Percentiles rank a stretch among this genome's conserved stretches.
Evolutionary conservation across 1,284 basidiomycete genomes (phyloP).

Genomic region (Sporisorium reilianum): DNA sequence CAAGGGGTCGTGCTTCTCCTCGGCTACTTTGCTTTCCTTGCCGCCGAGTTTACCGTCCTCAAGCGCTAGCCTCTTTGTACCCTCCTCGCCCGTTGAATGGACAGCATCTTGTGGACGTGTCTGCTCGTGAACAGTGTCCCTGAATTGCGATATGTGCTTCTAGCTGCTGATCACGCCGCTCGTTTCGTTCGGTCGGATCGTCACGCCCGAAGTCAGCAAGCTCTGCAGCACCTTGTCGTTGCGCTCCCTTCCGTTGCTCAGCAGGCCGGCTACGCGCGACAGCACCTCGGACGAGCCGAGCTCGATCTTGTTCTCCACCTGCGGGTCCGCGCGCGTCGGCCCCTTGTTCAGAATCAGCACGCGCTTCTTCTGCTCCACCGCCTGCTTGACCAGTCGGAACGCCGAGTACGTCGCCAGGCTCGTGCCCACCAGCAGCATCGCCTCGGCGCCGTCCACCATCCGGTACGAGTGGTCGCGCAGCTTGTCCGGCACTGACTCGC

Average conservation of each 20-base stretch:
- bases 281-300: conserved; percentile 63
- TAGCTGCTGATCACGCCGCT: conserved; percentile 46
- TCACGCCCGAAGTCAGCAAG: conserved; percentile 48
- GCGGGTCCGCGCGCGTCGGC: conserved; percentile 61
- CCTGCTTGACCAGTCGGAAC: conserved; percentile 63
- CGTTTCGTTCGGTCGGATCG: conserved; percentile 29
- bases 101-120: neutral
- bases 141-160: neutral
- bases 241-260: conserved; percentile 36
- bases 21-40: conserved; percentile 51
- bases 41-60: conserved; percentile 44
- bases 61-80: conserved; percentile 22
- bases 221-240: conserved; percentile 50
- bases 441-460: conserved; percentile 49
- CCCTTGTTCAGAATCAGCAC: conserved; percentile 66
- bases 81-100: neutral
- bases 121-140: neutral
- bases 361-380: conserved; percentile 51
- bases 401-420: conserved; percentile 68
- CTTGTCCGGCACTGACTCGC: conserved; percentile 62
- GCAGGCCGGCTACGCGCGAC: conserved; percentile 24
- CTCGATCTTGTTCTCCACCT: conserved; percentile 60
- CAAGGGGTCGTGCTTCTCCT: conserved; percentile 45
- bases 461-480: conserved; percentile 50
- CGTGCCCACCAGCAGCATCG: conserved; percentile 63